Conservation (phyloP, 2,329 filamentous ascomycete species). For the Nannizzia gypsea region DNA sequence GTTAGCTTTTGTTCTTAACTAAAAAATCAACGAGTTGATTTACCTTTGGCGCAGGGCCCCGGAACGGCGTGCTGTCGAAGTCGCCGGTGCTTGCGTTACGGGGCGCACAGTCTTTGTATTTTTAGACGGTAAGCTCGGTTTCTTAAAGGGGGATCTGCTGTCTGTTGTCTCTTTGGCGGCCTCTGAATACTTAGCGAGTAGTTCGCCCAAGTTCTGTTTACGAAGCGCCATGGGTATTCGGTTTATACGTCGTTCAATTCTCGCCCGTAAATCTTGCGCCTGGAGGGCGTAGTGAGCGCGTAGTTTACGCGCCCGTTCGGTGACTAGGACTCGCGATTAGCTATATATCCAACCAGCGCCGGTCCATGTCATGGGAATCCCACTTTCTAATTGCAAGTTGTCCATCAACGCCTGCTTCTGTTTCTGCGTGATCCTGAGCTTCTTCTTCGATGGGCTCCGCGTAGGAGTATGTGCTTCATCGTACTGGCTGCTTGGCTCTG, state of each 20-base stretch:
- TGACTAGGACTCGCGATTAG: conserved; percentile 45
- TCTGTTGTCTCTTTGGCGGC: conserved; percentile 18
- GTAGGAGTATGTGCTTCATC: conserved; percentile 33
- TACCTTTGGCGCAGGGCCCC: conserved; percentile 15
- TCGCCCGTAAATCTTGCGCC: conserved; percentile 69
- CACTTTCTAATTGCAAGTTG: conserved; percentile 81
- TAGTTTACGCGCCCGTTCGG: conserved; percentile 74
- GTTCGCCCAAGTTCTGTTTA: conserved; percentile 68
- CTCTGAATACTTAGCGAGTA: conserved; percentile 46
- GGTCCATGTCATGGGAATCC: conserved; percentile 19
- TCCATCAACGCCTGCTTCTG: conserved; percentile 84
- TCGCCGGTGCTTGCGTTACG: conserved; percentile 21
- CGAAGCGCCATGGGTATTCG: conserved; percentile 72
- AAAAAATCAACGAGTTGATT: background rate
- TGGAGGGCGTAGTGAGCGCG: conserved; percentile 82
- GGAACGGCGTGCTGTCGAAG: conserved; percentile 14
- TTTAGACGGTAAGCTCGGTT: conserved; percentile 23
- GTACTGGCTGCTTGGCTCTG: conserved; percentile 26
- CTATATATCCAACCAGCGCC: conserved; percentile 14
- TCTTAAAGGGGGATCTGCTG: conserved; percentile 38
- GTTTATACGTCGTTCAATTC: conserved; percentile 87
- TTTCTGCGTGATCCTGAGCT: conserved; percentile 49
- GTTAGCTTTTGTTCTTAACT: conserved; percentile 7
- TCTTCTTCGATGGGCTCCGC: conserved; percentile 53
- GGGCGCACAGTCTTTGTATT: conserved; percentile 20